Conservation (phyloP, 371 early-diverging fungal genomes). For the Apophysomyces ossiformis region DNA sequence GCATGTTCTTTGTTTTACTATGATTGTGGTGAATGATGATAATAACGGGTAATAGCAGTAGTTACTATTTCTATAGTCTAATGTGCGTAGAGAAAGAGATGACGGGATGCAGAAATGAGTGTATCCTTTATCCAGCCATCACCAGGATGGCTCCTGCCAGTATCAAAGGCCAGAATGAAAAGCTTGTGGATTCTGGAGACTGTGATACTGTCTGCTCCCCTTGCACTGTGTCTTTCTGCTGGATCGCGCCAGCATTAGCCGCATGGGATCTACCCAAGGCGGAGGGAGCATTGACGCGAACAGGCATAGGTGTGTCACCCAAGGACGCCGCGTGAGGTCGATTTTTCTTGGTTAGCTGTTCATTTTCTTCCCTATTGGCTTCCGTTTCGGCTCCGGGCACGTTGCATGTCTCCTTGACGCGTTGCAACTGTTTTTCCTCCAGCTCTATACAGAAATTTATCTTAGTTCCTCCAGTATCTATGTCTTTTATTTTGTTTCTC, state of each 20-base stretch:
- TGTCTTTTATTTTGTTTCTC: background rate
- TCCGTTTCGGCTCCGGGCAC: slow-evolving; percentile 1
- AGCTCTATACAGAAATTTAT: background rate
- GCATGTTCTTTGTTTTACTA: too few species aligned
- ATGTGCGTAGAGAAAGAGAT: too few species aligned
- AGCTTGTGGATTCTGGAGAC: background rate
- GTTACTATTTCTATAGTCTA: too few species aligned
- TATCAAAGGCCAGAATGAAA: background rate
- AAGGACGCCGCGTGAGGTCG: background rate
- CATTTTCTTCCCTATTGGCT: background rate
- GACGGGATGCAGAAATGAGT: too few species aligned
- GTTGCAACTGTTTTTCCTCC: slow-evolving; percentile 3
- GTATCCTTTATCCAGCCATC: too few species aligned
- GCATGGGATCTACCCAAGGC: slow-evolving; percentile 3
- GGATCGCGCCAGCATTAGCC: background rate
- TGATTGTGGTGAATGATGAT: too few species aligned
- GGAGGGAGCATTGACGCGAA: background rate
- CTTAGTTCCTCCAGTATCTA: too few species aligned
- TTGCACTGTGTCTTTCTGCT: background rate
- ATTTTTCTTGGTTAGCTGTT: background rate
- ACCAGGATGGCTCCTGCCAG: background rate
- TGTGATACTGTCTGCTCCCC: background rate
- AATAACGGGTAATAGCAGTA: too few species aligned
- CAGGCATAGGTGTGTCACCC: background rate
- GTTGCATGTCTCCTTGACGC: background rate